phyloP scores from a whole-genome alignment of 2,329 filamentous ascomycete species.

The Aspergillus brunneoviolaceus region DNA sequence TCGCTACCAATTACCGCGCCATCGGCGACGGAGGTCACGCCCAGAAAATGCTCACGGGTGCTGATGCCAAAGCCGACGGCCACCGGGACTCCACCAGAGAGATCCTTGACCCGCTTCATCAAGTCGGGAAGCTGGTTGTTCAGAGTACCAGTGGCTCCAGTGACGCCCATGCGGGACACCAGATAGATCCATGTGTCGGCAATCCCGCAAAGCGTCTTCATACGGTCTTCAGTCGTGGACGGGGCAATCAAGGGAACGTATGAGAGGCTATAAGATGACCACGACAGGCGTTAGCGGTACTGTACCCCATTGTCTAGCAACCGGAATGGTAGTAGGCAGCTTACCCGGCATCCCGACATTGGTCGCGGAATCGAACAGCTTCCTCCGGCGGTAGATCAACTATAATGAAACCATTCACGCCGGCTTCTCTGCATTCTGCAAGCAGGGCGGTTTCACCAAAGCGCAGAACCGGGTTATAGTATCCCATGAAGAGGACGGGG shows the following conservation, averaged over 20 bases:
- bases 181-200: conserved; percentile 98
- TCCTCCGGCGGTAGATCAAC: conserved; percentile 96
- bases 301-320: no score
- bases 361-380: conserved; percentile 83
- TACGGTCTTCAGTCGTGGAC: conserved; percentile 80
- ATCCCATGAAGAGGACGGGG: conserved; percentile 91
- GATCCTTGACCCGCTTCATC: conserved; percentile 77
- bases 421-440: conserved; percentile 74
- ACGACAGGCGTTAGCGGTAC: neutral
- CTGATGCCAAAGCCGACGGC: conserved; percentile 94
- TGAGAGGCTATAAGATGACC: conserved; percentile 62
- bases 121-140: conserved; percentile 75
- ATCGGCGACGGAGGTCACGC: conserved; percentile 76
- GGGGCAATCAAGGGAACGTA: conserved; percentile 93
- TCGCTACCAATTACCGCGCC: conserved; percentile 94
- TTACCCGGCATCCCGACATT: conserved; percentile 74
- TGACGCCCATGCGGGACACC: conserved; percentile 91
- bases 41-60: conserved; percentile 85
- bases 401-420: conserved; percentile 94
- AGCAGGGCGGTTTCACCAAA: conserved; percentile 88
- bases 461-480: conserved; percentile 90
- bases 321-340: conserved; percentile 21
- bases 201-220: conserved; percentile 89
- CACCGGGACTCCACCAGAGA: conserved; percentile 79
- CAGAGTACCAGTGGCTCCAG: conserved; percentile 78